Evolutionary conservation across 139 green algal species (phyloP).

Genomic region (Raphidocelis subcapitata): DNA sequence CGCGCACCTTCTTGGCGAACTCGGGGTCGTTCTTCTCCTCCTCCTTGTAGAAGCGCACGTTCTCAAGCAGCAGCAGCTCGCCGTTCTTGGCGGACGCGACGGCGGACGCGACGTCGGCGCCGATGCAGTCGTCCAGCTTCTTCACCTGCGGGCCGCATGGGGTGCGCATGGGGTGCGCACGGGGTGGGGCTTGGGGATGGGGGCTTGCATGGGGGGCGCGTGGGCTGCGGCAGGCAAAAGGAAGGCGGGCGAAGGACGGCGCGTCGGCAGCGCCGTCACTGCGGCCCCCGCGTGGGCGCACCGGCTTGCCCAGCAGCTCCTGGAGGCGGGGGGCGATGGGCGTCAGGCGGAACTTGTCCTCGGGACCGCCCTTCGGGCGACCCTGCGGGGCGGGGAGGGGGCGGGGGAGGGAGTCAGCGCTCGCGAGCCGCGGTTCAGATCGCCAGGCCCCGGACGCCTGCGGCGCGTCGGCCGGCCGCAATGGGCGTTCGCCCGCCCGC

Average conservation of each 20-base stretch:
- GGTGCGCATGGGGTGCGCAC: no score
- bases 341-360: constrained; percentile 67
- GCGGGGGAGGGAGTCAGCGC: no score
- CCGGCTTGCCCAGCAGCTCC: constrained; percentile 87
- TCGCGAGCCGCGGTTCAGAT: no score
- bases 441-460: no score
- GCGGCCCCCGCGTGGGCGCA: constrained; percentile 26
- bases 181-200: no score
- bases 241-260: no score
- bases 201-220: no score
- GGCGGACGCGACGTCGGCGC: constrained; percentile 75
- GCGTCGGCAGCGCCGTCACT: no score
- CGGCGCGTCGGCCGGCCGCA: no score
- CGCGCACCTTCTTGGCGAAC: constrained; percentile 88
- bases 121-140: constrained; percentile 97
- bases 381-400: no score
- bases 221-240: no score
- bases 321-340: constrained; percentile 79
- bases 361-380: neutral
- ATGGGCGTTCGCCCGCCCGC: no score
- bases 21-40: constrained; percentile 96
- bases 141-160: constrained; percentile 58
- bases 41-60: constrained; percentile 98
- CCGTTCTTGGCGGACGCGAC: constrained; percentile 78
- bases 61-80: constrained; percentile 91